phyloP scores from a whole-genome alignment of 495 filamentous ascomycete species.

The Hypomontagnella monticulosa region DNA sequence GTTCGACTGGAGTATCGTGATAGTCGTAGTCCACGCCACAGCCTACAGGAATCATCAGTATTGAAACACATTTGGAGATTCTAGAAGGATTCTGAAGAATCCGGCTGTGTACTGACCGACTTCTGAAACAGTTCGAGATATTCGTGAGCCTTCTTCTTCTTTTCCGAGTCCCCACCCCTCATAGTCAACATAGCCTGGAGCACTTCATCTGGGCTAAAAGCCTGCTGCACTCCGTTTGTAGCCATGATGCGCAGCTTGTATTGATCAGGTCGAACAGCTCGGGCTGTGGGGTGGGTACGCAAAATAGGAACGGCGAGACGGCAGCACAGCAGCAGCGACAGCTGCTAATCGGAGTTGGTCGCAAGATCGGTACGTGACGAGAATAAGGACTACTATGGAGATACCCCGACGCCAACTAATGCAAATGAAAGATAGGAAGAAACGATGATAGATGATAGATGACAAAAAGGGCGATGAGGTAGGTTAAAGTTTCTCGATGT shows the following conservation, averaged over 20 bases:
- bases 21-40: conserved; percentile 89
- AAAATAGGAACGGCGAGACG: conserved; percentile 11
- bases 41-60: conserved; percentile 54
- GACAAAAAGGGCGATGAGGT: background rate
- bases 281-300: conserved; percentile 46
- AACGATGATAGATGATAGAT: background rate
- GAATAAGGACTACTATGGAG: conserved; percentile 9
- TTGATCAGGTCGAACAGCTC: conserved; percentile 25
- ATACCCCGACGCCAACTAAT: conserved; percentile 15
- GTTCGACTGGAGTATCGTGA: conserved; percentile 81
- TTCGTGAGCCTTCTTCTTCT: conserved; percentile 89
- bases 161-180: conserved; percentile 81
- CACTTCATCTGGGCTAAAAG: conserved; percentile 77
- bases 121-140: conserved; percentile 97
- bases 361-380: conserved; percentile 23
- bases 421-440: conserved; percentile 2
- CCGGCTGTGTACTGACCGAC: conserved; percentile 72
- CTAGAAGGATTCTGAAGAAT: background rate
- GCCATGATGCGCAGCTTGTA: conserved; percentile 65
- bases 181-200: conserved; percentile 89
- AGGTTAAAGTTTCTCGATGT: background rate
- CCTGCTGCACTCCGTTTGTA: conserved; percentile 70
- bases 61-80: conserved; percentile 4
- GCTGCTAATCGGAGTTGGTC: conserved; percentile 24
- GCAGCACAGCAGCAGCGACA: conserved; percentile 15